Conservation (phyloP, 2,329 filamentous ascomycete species). For the Penicillium sp. region DNA sequence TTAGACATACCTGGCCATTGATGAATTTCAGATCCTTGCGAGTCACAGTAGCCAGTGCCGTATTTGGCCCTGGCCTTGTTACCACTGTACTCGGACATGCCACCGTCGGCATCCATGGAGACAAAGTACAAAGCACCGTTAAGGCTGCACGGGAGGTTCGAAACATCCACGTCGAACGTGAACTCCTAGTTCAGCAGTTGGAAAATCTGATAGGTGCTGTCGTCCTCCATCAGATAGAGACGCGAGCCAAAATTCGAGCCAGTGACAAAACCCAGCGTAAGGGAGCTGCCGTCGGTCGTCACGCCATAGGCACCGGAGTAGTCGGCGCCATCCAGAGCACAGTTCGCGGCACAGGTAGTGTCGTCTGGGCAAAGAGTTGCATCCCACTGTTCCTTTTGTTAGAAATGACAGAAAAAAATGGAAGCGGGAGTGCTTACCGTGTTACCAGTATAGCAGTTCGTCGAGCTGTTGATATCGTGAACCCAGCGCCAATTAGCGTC, state of each 20-base stretch:
- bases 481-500: constrained; percentile 62
- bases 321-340: constrained; percentile 58
- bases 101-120: constrained; percentile 62
- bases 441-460: constrained; percentile 60
- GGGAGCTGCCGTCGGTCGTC: constrained; percentile 49
- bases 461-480: constrained; percentile 49
- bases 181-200: constrained; percentile 67
- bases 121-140: constrained; percentile 70
- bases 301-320: constrained; percentile 58
- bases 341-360: constrained; percentile 54
- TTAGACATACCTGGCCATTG: constrained; percentile 33
- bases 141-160: constrained; percentile 65
- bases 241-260: constrained; percentile 52
- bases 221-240: constrained; percentile 63
- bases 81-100: constrained; percentile 49
- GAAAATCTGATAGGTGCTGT: constrained; percentile 65
- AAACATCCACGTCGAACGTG: constrained; percentile 71
- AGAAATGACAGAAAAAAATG: background rate
- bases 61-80: constrained; percentile 61
- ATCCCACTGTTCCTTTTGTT: constrained; percentile 41
- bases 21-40: constrained; percentile 53
- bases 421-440: too few species aligned
- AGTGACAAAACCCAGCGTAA: constrained; percentile 53
- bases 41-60: constrained; percentile 65
- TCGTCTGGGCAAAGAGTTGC: constrained; percentile 49